These are phyloP conservation scores for Lipomyces yamadae DNA, from an alignment of 805 yeast genomes.

Conservation along the genomic window DNA sequence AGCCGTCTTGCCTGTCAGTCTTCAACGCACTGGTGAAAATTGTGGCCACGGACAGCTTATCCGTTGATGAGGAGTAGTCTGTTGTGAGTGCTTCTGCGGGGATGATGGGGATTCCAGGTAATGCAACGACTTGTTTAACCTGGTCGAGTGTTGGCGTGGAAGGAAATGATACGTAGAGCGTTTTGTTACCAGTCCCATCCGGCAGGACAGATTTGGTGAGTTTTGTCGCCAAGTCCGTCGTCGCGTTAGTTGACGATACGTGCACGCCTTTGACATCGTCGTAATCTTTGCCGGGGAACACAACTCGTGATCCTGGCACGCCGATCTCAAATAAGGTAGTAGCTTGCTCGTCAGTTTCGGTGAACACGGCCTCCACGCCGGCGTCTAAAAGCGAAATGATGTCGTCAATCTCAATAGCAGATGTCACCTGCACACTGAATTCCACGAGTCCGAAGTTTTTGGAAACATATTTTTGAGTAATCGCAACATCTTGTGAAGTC, in stretches of 20 bases:
- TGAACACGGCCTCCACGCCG: conserved; percentile 60
- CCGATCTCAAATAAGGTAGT: conserved; percentile 52
- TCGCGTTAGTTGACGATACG: conserved; percentile 16
- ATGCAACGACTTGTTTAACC: conserved; percentile 10
- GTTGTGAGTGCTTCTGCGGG: conserved; percentile 27
- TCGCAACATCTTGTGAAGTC: conserved; percentile 18
- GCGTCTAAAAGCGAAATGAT: conserved; percentile 60
- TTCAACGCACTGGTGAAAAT: conserved; percentile 24
- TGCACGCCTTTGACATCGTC: conserved; percentile 36
- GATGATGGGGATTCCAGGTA: conserved; percentile 38
- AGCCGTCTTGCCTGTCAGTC: conserved; percentile 86
- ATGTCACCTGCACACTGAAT: conserved; percentile 37
- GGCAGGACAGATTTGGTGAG: conserved; percentile 29
- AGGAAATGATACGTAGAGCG: conserved; percentile 35
- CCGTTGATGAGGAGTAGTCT: conserved; percentile 27
- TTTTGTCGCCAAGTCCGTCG: conserved; percentile 20
- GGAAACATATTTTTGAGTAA: conserved; percentile 15
- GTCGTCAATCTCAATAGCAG: conserved; percentile 50
- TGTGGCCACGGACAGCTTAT: conserved; percentile 33
- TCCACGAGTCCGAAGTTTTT: conserved; percentile 40
- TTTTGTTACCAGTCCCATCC: conserved; percentile 35
- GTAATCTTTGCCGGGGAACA: conserved; percentile 40
- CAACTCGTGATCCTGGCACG: conserved; percentile 57
- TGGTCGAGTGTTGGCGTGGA: conserved; percentile 24
- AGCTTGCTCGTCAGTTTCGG: conserved; percentile 43